Percentiles rank a stretch among this genome's conserved stretches.
Evolutionary conservation across 2,329 filamentous ascomycete genomes (phyloP).

Genomic region (Cytospora leucostoma): DNA sequence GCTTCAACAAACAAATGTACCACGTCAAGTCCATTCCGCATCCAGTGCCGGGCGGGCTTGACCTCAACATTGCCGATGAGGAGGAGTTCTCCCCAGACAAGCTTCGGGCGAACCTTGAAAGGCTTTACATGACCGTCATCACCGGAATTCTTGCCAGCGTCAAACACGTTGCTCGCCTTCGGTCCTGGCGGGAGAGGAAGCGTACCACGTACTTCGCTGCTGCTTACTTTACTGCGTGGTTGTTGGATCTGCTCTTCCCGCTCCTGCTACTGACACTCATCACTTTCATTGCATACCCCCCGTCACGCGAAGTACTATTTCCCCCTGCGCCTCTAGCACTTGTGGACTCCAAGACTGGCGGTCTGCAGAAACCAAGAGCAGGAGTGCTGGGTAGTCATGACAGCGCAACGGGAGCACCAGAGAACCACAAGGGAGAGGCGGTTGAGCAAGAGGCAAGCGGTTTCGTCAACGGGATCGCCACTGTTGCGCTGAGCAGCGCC

Average conservation of each 20-base stretch:
- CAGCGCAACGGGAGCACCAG: slow-evolving; percentile 77
- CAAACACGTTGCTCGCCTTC: slow-evolving; percentile 74
- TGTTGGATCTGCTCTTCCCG: slow-evolving; percentile 70
- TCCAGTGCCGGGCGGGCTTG: slow-evolving; percentile 66
- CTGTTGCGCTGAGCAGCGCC: slow-evolving; percentile 72
- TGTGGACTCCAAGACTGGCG: slow-evolving; percentile 69
- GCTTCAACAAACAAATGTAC: slow-evolving; percentile 72
- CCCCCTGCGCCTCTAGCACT: slow-evolving; percentile 76
- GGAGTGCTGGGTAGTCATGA: slow-evolving; percentile 76
- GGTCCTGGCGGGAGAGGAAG: slow-evolving; percentile 75
- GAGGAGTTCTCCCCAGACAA: slow-evolving; percentile 87
- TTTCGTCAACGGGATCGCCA: slow-evolving; percentile 72
- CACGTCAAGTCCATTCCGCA: slow-evolving; percentile 67
- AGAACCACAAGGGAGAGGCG: slow-evolving; percentile 81
- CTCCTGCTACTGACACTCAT: slow-evolving; percentile 60
- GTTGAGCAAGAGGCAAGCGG: slow-evolving; percentile 82
- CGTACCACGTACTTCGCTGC: slow-evolving; percentile 65
- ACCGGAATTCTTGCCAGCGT: slow-evolving; percentile 65
- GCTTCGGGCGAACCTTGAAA: slow-evolving; percentile 73
- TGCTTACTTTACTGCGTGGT: slow-evolving; percentile 65
- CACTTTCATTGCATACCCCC: slow-evolving; percentile 65
- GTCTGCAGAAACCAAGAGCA: slow-evolving; percentile 74
- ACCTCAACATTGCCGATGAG: slow-evolving; percentile 78
- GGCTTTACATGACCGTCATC: slow-evolving; percentile 78
- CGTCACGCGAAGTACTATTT: slow-evolving; percentile 65